Evolutionary conservation across 2,329 filamentous ascomycete species (phyloP).

Genomic region (Aspergillus flavus): DNA sequence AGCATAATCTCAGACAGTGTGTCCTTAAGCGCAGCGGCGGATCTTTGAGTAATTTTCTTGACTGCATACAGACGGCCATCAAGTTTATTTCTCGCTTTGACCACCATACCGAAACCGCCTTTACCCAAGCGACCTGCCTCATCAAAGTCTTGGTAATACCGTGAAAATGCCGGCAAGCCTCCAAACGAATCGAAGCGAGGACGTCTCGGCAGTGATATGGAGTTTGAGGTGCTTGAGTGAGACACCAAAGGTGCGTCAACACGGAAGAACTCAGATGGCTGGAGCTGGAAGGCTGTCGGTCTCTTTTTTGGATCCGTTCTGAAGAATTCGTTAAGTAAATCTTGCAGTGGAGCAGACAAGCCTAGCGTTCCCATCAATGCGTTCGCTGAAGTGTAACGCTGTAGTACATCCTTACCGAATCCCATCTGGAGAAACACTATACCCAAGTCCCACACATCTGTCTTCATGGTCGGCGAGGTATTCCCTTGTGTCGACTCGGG

Average conservation of each 20-base stretch:
- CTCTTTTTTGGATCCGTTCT: conserved; percentile 81
- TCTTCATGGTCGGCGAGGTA: conserved; percentile 65
- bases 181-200: conserved; percentile 65
- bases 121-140: conserved; percentile 88
- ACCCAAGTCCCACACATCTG: conserved; percentile 94
- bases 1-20: conserved; percentile 85
- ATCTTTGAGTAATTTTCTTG: conserved; percentile 90
- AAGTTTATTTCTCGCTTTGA: conserved; percentile 91
- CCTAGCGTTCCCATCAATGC: conserved; percentile 70
- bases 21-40: conserved; percentile 61
- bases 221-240: conserved; percentile 46
- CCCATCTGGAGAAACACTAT: conserved; percentile 92
- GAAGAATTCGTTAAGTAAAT: conserved; percentile 83
- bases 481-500: conserved; percentile 71
- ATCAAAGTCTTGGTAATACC: conserved; percentile 87
- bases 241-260: conserved; percentile 41
- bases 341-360: conserved; percentile 74
- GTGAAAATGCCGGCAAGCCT: conserved; percentile 61
- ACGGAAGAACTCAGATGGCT: conserved; percentile 55
- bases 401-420: conserved; percentile 76
- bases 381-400: conserved; percentile 77
- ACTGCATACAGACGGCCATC: conserved; percentile 94
- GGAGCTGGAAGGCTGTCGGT: conserved; percentile 75
- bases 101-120: conserved; percentile 93
- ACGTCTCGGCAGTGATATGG: conserved; percentile 51